A percentile compares a stretch with the other conserved stretches of the same genome.
Conservation (phyloP, 345 rosid species). For the Linum trigynum region DNA sequence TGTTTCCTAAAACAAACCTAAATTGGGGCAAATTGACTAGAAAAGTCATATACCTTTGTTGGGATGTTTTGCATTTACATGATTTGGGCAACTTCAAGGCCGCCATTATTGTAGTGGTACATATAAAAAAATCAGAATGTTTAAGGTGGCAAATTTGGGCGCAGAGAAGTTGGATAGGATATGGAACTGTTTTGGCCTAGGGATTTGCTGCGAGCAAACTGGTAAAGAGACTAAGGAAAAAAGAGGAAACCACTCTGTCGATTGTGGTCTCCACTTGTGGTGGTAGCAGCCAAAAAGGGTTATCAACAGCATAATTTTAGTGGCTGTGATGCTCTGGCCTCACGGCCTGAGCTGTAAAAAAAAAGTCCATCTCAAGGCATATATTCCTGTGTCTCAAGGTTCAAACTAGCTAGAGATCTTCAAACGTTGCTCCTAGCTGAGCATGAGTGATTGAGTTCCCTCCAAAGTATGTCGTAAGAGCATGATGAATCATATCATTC, state of each 20-base stretch:
- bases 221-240: background rate
- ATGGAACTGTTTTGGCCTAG: constrained; percentile 7
- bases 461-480: too few relatives aligned
- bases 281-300: constrained; percentile 17
- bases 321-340: constrained; percentile 12
- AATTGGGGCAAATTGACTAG: background rate
- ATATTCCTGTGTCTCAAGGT: too few relatives aligned
- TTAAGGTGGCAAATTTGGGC: constrained; percentile 1
- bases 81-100: background rate
- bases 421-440: too few relatives aligned
- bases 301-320: constrained; percentile 18
- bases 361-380: too few relatives aligned
- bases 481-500: too few relatives aligned
- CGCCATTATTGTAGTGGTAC: background rate
- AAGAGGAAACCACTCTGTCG: background rate
- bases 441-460: too few relatives aligned
- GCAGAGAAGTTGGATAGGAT: constrained; percentile 10
- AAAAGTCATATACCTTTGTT: constrained; percentile 1
- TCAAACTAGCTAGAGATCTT: too few relatives aligned
- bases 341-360: too few relatives aligned
- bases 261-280: constrained; percentile 17
- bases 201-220: constrained; percentile 22
- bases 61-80: too few relatives aligned
- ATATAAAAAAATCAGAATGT: background rate
- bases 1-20: background rate